Base-by-base conservation (phyloP, 1,284 basidiomycete species). In the Pisolithus thermaeus region DNA sequence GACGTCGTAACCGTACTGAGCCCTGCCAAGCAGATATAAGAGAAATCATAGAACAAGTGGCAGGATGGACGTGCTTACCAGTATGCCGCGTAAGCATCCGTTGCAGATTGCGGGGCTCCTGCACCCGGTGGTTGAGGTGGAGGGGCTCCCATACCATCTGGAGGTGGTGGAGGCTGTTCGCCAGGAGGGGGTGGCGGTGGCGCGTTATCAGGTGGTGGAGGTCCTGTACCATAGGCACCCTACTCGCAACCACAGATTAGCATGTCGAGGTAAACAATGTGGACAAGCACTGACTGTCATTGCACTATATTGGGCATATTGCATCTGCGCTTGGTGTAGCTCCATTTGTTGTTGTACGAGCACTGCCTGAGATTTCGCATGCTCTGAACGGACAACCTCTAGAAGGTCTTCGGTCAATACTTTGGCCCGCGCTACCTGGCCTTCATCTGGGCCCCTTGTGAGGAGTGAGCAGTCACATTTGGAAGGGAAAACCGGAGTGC, bases 351-450 rank as follows among this genome's bases (percentile, higher is more conserved):
- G 87, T 50, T 87, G 84, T 50, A 76, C 75, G 30, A 83, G 66
- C 23, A 76, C 63, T 18, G 66, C 60, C 58, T 76, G 78, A 57
- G 91, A 87, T 71, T 97, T 96, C 30, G 80, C 84, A 65, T 94
- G 91, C 63, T 97, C 92, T 54, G 81, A 75, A 18, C 81, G 81
- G 12, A 97, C 90, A 18, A 96, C 91, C 48, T 87, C 78, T 7
- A 97, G 78, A 7, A 97, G 77, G 66, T 97, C 94, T 56, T 95
- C 90, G 4, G 92, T 92, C 22, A 96, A 75, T 7, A 84, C 83
- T 71, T 92, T 92, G 4, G 94, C 94, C 45, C 90, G 83, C 22
- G 84, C 83, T 5, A 97, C 85, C 73, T 93, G 90, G 30, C 79
- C 80, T 59, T 93, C 89, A 51, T 94, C 93, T 16, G 93, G 94